These are phyloP conservation scores for Diaporthe aspalathi DNA, from an alignment of 2,329 filamentous ascomycete genomes.

Conservation along the genomic window DNA sequence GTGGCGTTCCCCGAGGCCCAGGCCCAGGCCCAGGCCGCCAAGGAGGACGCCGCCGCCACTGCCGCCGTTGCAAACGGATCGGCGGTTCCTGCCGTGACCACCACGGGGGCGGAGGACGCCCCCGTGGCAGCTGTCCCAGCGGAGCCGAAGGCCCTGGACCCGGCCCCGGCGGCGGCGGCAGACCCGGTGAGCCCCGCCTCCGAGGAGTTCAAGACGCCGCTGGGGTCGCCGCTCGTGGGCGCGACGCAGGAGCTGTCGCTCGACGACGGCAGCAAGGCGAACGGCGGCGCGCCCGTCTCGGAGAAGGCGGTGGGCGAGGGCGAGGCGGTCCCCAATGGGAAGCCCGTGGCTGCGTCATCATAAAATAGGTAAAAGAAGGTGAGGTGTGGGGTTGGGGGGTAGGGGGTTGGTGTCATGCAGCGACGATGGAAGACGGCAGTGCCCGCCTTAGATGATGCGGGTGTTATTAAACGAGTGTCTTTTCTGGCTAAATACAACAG, in stretches of 20 bases:
- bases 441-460: no score
- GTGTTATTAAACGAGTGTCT: not conserved
- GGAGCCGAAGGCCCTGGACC: not conserved
- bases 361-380: no score
- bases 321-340: constrained; percentile 22
- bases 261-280: constrained; percentile 22
- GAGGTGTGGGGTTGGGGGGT: not conserved
- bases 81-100: constrained; percentile 34
- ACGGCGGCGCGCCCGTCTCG: constrained; percentile 40
- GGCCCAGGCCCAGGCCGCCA: not conserved
- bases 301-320: constrained; percentile 40
- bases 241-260: constrained; percentile 42
- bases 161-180: constrained; percentile 33
- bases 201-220: constrained; percentile 29
- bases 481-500: not conserved
- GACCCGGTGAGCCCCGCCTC: constrained; percentile 1
- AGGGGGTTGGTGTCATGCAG: no score
- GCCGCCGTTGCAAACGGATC: constrained; percentile 29
- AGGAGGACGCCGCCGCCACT: constrained; percentile 34
- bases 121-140: constrained; percentile 35
- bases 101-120: constrained; percentile 32
- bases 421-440: not conserved
- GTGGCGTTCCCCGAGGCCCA: constrained; percentile 42
- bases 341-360: constrained; percentile 31
- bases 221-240: constrained; percentile 21